A percentile compares a stretch with the other conserved stretches of the same genome.
Conservation (phyloP, 306 rosid species). For the Astragalus membranaceus region DNA sequence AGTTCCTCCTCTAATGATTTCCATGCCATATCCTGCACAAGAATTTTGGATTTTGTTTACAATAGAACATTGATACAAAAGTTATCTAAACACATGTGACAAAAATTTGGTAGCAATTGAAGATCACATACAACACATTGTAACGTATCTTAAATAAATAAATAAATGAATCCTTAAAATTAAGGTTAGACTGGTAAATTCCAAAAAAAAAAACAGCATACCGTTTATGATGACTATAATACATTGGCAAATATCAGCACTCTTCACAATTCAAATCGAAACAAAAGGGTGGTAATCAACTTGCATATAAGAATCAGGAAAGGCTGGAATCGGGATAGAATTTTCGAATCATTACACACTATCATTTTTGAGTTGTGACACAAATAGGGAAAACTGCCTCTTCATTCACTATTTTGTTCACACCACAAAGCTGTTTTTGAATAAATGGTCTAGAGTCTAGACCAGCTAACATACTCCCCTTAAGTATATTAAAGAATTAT, state of each 20-base stretch:
- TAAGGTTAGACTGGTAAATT: not conserved
- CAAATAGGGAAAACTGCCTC: not conserved
- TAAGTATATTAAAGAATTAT: not conserved
- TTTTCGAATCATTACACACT: not conserved
- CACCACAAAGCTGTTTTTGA: not conserved
- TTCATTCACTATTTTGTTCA: not conserved
- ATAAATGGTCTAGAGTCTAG: not conserved
- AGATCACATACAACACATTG: not conserved
- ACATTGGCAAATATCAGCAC: not conserved
- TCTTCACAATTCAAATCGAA: not conserved
- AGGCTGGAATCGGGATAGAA: not conserved
- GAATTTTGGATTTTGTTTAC: constrained; percentile 15
- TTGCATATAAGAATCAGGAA: not conserved
- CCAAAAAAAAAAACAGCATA: not conserved
- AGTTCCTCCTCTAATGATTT: constrained; percentile 34
- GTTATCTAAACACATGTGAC: not conserved
- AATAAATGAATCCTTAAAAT: not conserved
- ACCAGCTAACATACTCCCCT: not conserved
- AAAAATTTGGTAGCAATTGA: not conserved
- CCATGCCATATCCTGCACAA: constrained; percentile 39
- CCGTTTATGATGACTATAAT: not conserved
- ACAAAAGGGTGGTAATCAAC: not conserved
- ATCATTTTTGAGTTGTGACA: not conserved
- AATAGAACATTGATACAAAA: not conserved
- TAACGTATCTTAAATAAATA: not conserved